phyloP scores from a whole-genome alignment of 139 green algal genomes.

The Tetraselmis striata region DNA sequence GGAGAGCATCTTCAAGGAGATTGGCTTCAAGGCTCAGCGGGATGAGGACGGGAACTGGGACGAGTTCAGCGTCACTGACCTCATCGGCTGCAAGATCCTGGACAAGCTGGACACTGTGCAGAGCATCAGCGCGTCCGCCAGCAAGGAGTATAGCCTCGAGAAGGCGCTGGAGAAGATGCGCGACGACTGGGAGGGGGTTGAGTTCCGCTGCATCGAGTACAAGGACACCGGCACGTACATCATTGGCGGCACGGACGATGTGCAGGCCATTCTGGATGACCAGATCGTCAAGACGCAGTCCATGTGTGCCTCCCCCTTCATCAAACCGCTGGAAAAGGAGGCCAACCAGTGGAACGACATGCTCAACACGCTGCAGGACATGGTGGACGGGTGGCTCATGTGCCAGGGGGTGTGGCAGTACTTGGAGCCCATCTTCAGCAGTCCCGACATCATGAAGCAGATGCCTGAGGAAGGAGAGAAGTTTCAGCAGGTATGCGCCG shows the following conservation, averaged over 20 bases:
- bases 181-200: conserved; percentile 63
- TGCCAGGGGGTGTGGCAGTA: conserved; percentile 81
- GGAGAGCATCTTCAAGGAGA: conserved; percentile 23
- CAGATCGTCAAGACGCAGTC: conserved; percentile 67
- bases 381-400: conserved; percentile 76
- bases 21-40: conserved; percentile 7
- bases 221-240: conserved; percentile 79
- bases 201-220: conserved; percentile 62
- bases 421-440: conserved; percentile 79
- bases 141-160: conserved; percentile 64
- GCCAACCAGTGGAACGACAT: conserved; percentile 53
- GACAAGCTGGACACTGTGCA: conserved; percentile 52
- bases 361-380: conserved; percentile 63
- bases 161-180: conserved; percentile 74
- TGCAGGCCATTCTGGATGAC: conserved; percentile 72
- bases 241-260: conserved; percentile 70
- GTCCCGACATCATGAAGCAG: conserved; percentile 79
- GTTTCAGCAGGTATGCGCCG: conserved; percentile 56
- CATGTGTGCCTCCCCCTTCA: conserved; percentile 73
- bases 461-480: conserved; percentile 80
- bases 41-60: conserved; percentile 22
- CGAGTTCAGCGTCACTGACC: conserved; percentile 39
- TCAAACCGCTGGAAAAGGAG: conserved; percentile 65
- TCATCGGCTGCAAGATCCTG: conserved; percentile 51
- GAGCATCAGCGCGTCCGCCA: conserved; percentile 35